A percentile compares a stretch with the other conserved stretches of the same genome.
Conservation (phyloP, 352 stramenopile species). For the Pythium dissotocum region DNA sequence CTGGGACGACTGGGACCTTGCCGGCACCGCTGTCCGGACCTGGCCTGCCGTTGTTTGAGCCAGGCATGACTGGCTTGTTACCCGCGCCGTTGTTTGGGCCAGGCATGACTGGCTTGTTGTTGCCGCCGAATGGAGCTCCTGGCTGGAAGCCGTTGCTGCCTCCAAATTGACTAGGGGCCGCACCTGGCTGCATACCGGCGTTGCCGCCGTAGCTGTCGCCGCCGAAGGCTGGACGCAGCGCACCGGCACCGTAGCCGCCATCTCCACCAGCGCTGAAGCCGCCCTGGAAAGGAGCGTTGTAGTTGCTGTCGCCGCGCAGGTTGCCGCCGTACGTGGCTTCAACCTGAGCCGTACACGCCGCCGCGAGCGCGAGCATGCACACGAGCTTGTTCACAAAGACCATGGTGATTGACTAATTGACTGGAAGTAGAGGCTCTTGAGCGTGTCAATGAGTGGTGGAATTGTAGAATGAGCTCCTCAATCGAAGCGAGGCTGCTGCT, state of each 20-base stretch:
- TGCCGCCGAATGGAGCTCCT: not conserved
- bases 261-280: not conserved
- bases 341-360: constrained; percentile 9
- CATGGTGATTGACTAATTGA: constrained; percentile 5
- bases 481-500: not conserved
- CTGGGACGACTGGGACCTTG: not conserved
- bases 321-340: constrained; percentile 7
- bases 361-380: constrained; percentile 3
- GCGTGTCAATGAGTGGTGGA: not conserved
- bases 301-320: not conserved
- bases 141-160: not conserved
- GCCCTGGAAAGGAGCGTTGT: not conserved
- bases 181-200: not conserved
- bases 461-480: constrained; percentile 12
- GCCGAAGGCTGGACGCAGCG: not conserved
- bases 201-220: constrained; percentile 3
- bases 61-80: not conserved
- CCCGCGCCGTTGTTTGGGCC: not conserved
- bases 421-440: not conserved
- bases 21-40: not conserved
- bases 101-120: not conserved
- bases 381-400: constrained; percentile 21
- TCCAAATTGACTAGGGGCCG: not conserved
- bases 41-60: not conserved
- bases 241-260: not conserved